Evolutionary conservation across 176 grass and related monocot species (phyloP).

Genomic region (Dendrocalamus sinicus): DNA sequence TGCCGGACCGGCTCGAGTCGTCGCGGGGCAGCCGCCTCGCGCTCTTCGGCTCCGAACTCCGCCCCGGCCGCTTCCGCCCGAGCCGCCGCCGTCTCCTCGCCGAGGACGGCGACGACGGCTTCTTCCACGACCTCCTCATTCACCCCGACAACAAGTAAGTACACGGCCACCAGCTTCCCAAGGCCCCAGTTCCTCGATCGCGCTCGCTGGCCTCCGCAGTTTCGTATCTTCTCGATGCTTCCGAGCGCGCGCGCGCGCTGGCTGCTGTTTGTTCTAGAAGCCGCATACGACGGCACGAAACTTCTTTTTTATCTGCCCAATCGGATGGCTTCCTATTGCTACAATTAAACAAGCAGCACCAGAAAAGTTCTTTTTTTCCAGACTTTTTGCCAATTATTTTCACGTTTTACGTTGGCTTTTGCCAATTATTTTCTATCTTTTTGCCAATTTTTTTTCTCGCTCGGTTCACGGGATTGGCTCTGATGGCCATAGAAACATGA

Average conservation of each 20-base stretch:
- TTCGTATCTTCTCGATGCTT: conserved; percentile 14
- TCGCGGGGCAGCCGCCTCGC: conserved; percentile 63
- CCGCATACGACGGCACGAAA: conserved; percentile 10
- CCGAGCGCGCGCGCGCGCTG: not conserved
- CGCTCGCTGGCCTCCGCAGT: not conserved
- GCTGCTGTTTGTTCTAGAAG: not conserved
- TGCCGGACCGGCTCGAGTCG: conserved; percentile 55
- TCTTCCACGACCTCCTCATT: conserved; percentile 65
- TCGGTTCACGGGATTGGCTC: conserved; percentile 38
- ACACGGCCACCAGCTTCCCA: no score
- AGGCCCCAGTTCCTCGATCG: not conserved
- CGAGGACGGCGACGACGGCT: conserved; percentile 14
- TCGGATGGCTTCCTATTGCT: not conserved
- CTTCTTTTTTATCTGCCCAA: not conserved
- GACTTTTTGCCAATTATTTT: not conserved
- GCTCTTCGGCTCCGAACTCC: conserved; percentile 62
- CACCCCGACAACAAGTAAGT: conserved; percentile 71
- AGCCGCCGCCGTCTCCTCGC: conserved; percentile 25
- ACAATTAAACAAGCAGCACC: not conserved
- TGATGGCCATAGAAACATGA: not conserved
- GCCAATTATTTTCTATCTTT: not conserved
- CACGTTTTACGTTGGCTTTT: not conserved
- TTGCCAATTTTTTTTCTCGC: not conserved
- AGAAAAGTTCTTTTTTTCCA: not conserved
- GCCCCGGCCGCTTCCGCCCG: conserved; percentile 47